These are phyloP conservation scores for Candida michaelii DNA, from an alignment of 805 yeast species.

Conservation along the genomic window DNA sequence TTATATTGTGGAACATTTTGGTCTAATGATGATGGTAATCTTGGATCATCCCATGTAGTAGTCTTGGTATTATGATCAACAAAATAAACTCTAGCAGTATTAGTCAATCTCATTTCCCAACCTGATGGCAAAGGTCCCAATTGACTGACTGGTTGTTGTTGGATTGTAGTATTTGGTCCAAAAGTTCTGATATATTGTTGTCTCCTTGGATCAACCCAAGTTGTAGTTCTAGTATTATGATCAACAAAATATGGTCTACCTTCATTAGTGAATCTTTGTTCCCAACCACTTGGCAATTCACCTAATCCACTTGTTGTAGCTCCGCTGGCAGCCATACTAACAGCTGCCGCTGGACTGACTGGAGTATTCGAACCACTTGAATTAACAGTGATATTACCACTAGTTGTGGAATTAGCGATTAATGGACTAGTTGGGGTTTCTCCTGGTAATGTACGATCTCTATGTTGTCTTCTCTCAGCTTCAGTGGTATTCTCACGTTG, in stretches of 20 bases:
- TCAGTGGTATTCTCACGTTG: constrained; percentile 72
- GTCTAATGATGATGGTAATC: constrained; percentile 94
- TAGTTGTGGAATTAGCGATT: constrained; percentile 27
- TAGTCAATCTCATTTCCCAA: constrained; percentile 99
- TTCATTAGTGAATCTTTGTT: constrained; percentile 95
- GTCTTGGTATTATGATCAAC: constrained; percentile 99
- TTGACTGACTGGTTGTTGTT: constrained; percentile 97
- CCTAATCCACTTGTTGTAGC: constrained; percentile 95
- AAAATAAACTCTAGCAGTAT: constrained; percentile 96
- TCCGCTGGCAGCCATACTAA: constrained; percentile 70
- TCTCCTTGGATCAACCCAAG: constrained; percentile 99
- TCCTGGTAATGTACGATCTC: constrained; percentile 86
- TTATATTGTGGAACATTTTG: constrained; percentile 99
- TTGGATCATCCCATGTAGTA: constrained; percentile 99
- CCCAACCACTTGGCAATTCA: constrained; percentile 99
- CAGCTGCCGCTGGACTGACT: constrained; percentile 66
- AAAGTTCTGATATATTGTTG: constrained; percentile 96
- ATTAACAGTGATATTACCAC: constrained; percentile 49
- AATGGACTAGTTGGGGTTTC: constrained; percentile 37
- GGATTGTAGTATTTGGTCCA: constrained; percentile 88
- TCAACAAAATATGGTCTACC: constrained; percentile 98
- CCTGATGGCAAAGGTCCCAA: constrained; percentile 98
- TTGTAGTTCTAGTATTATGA: constrained; percentile 98
- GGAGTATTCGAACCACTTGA: constrained; percentile 47
- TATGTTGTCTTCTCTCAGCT: constrained; percentile 86